Base-by-base conservation (phyloP, 495 filamentous ascomycete genomes). In the Cladorrhinum samala region DNA sequence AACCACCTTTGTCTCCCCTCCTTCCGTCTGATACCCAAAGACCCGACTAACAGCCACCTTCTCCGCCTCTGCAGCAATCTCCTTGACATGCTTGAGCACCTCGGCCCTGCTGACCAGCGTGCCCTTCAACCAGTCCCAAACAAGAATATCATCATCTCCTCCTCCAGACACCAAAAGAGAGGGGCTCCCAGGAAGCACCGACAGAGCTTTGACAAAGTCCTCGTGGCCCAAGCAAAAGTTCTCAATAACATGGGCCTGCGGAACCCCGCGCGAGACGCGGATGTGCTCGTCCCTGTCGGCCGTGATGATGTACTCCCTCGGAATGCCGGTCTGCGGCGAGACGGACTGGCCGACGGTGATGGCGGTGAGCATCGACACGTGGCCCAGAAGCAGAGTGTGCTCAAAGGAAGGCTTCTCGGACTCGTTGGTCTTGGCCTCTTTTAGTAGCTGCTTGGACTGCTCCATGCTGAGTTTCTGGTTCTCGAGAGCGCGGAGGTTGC, bases 271-370 rank as follows among this genome's bases (percentile, higher is more conserved):
- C 21, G 92, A 93, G 8, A 98, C 77, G 49, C 93, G 89, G 60
- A 98, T 95, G 65, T 97, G 94, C 74, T 98, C 93, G 73, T 98
- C 93, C 50, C 93, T 83, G 71, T 98, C 93, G 17, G 84, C 86
- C 7, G 91, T 95, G 56, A 98, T 64, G 55, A 97, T 86, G 65
- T 92, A 95, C 39, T 67, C 73, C 47, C 81, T 71, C 3, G 6
- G 1, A 2, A 19, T 42, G 30, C 30, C 2, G 9, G 42, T 30
- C 6, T n/a, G 16, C 5, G 27, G 27, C 9, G 20, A 20, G 45
- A 30, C 24, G 2, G 14, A 9, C 3, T 24, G 45, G 3, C 77
- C 81, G 21, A 81, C 74, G 2, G 69, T 58, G 30, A 96, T 57
- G 60, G 91, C 85, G 0, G 89, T 92, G 21, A 98, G 81, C 79